Evolutionary conservation across 2,329 filamentous ascomycete genomes (phyloP), one percentile per base, ranked within the genome.

Genomic region (Monilinia aucupariae): DNA sequence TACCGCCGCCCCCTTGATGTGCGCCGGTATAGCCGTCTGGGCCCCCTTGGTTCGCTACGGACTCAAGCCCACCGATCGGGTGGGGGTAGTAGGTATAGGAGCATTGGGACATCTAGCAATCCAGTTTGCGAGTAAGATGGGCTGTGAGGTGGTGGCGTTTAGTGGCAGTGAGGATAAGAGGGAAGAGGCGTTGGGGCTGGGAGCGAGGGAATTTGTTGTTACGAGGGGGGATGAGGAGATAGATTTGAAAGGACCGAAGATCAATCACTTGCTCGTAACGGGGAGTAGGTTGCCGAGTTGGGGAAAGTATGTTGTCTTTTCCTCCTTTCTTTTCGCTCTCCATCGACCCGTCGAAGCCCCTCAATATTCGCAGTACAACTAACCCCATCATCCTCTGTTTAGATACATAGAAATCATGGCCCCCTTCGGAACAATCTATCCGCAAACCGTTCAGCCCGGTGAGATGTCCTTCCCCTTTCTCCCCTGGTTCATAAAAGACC

Each of bases 101-200:
- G 89, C 88, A 0, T 75, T 91, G 0, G 88, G 88, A 0, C 88
- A 92, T 73, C 82, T 91, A 66, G 89, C 83, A 0, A 75, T 92
- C 25, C 78, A 89, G 64, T 91, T 84, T 73, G 85, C 88, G 0
- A 83, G 80, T 66, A 88, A 88, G 0, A 76, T 92, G 6, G 86
- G 85, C 8, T 85, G 85, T 25, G 79, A 81, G 2, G 80, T 85
- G 4, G 82, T 85, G 17, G 85, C 82, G 12, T 81, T 89, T 66
- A 85, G 84, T 9, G 81, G 85, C 64, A 82, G 79, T 0, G 76
- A 78, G 0, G 68, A 74, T 72, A 89, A 89, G 77, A 78, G 75
- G 37, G 78, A 78, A 0, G 84, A 88, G 68, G 83, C 82, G 17
- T 74, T 78, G 66, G 79, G 80, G 61, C 78, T 89, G 53, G 86